These are phyloP conservation scores for Scenedesmus sp. DNA, from an alignment of 163 green algal species.

Conservation along the genomic window DNA sequence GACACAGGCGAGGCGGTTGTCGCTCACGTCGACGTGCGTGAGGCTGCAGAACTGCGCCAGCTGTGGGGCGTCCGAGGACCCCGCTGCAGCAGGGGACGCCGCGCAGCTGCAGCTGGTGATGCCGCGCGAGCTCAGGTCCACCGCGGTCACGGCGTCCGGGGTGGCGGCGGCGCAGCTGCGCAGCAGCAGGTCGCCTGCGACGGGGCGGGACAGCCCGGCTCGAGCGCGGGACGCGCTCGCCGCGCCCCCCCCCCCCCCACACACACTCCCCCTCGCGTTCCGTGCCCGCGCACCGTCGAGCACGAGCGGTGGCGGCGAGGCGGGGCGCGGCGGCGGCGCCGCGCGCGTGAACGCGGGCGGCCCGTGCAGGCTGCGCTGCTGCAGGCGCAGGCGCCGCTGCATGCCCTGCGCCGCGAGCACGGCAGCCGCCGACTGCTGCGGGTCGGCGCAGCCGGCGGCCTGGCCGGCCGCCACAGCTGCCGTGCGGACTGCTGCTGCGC, in stretches of 20 bases:
- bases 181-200: conserved; percentile 24
- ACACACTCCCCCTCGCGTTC: no score
- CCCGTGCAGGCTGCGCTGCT: conserved; percentile 8
- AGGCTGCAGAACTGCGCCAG: conserved; percentile 5
- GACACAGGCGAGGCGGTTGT: conserved; percentile 37
- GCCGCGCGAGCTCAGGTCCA: conserved; percentile 8
- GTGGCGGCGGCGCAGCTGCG: conserved; percentile 10
- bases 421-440: neutral
- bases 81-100: neutral
- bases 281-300: conserved; percentile 36
- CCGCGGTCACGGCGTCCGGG: no score
- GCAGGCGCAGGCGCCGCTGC: conserved; percentile 2
- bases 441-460: neutral
- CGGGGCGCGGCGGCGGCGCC: neutral
- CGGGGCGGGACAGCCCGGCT: neutral
- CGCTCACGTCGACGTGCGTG: conserved; percentile 19
- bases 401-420: neutral
- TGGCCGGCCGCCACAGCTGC: neutral
- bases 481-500: conserved; percentile 1
- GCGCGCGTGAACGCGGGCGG: neutral
- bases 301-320: neutral
- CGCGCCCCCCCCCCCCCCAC: no score
- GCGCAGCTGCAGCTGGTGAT: conserved; percentile 1
- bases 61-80: neutral
- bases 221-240: no score